Base-by-base conservation (phyloP, 495 filamentous ascomycete species). In the Staphylotrichum tortipilum region DNA sequence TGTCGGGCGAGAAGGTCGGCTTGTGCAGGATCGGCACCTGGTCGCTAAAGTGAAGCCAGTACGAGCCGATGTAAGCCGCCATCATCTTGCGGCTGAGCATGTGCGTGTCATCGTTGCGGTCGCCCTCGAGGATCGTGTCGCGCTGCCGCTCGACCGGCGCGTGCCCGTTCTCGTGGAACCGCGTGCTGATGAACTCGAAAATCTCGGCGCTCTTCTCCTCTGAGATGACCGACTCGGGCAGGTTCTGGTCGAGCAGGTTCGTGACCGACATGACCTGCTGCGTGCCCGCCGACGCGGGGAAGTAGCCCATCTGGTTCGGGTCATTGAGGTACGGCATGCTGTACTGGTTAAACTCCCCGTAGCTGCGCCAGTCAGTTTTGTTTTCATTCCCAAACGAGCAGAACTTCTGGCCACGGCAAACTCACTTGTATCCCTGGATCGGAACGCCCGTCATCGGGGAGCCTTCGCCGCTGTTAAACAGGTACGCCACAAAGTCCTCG, bases 1-100 rank as follows among this genome's bases (percentile, higher is more conserved):
- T 83, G 64, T 95, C 86, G 0, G 90, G 83, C 8, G 81, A 84
- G 68, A 97, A 98, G 0, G 91, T 97, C 21, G 92, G 89, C 55
- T 88, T 85, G 61, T 98, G 92, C 34, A 98, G 74, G 45, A 98
- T 94, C 5, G 92, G 92, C 52, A 98, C 74, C 61, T 98, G 92
- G 44, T 89, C 81, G 67, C 94, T 94, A 55, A 96, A 94, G 63
- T 96, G 88, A 44, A 83, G 74, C 92, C 92, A 98, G 65, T 88
- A 98, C 12, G 89, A 92, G 4, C 81, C 79, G 58, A 97, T 89
- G 63, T 96, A 98, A 8, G 82, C 81, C 68, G 95, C 88, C 86
- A 98, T 94, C 85, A 92, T 95, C 58, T 82, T 83, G 48, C 89
- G 70, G 58, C 91, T 94, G 50, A 96, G 68, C 58, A 94, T 82